These are phyloP conservation scores for Saprolegnia parasitica DNA, from an alignment of 352 stramenopile genomes.

Conservation along the genomic window DNA sequence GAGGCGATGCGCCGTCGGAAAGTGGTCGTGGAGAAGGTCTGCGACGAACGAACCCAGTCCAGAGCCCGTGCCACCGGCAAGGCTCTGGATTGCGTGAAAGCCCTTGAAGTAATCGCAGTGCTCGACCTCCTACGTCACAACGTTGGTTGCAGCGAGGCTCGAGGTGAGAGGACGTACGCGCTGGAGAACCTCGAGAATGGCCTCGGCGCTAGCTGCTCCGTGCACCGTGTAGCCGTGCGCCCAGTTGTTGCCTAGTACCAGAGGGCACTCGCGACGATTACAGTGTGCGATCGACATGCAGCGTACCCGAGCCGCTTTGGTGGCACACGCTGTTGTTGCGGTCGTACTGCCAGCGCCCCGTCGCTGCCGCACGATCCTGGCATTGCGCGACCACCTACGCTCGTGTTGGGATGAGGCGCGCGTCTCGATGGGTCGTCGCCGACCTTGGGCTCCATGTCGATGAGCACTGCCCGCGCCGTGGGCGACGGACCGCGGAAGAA, in stretches of 20 bases:
- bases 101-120: constrained; percentile 61
- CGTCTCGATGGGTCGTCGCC: constrained; percentile 42
- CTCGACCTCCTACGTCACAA: constrained; percentile 50
- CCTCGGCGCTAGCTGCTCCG: constrained; percentile 39
- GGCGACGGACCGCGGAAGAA: constrained; percentile 35
- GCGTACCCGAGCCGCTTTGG: constrained; percentile 48
- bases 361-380: not conserved
- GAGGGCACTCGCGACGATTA: not conserved
- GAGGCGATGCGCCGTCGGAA: constrained; percentile 46
- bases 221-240: constrained; percentile 57
- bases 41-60: constrained; percentile 78
- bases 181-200: constrained; percentile 49
- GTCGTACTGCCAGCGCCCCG: constrained; percentile 45
- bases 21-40: constrained; percentile 63
- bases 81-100: constrained; percentile 77
- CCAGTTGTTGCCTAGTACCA: constrained; percentile 72
- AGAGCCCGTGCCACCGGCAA: constrained; percentile 82
- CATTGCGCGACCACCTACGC: constrained; percentile 19
- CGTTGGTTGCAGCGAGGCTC: not conserved
- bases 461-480: constrained; percentile 57
- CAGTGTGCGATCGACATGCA: not conserved
- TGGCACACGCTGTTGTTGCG: constrained; percentile 44
- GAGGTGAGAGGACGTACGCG: constrained; percentile 31
- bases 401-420: not conserved
- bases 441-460: constrained; percentile 83